These are phyloP conservation scores for Articulospora tetracladia DNA, from an alignment of 495 filamentous ascomycete genomes.

Conservation along the genomic window DNA sequence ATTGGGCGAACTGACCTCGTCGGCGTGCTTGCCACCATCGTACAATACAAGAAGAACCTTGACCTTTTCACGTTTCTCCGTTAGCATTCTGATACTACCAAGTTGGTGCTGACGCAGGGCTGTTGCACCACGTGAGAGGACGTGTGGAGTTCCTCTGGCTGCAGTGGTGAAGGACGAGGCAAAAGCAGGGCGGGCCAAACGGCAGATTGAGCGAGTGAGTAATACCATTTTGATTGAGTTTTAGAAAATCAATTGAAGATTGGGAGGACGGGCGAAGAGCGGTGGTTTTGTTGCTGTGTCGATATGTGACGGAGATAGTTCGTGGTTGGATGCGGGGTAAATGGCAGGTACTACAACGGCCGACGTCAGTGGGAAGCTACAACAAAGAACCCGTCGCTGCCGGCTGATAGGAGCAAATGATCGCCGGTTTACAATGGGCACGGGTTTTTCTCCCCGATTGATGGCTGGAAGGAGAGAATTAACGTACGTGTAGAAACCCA, in stretches of 20 bases:
- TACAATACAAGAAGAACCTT: constrained; percentile 55
- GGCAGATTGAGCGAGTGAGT: constrained; percentile 33
- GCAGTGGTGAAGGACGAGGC: constrained; percentile 5
- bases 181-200: constrained; percentile 25
- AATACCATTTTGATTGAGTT: constrained; percentile 49
- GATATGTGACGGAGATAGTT: constrained; percentile 1
- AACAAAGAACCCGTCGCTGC: not conserved
- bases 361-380: not conserved
- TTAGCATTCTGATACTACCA: constrained; percentile 28
- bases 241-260: not conserved
- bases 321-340: constrained; percentile 8
- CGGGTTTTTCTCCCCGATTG: not conserved
- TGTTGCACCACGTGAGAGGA: constrained; percentile 25
- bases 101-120: constrained; percentile 25
- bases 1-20: constrained; percentile 17
- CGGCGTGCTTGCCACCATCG: constrained; percentile 38
- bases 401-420: not conserved
- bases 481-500: not conserved
- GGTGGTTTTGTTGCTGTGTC: not conserved
- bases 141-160: constrained; percentile 11
- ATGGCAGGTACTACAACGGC: not conserved
- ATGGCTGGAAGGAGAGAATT: not conserved
- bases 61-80: constrained; percentile 29
- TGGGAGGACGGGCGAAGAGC: not conserved
- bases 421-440: not conserved